Percentiles rank a stretch among this genome's conserved stretches.
Evolutionary conservation across 768 basidiomycete species (phyloP).

Genomic region (Panellus pusillus): DNA sequence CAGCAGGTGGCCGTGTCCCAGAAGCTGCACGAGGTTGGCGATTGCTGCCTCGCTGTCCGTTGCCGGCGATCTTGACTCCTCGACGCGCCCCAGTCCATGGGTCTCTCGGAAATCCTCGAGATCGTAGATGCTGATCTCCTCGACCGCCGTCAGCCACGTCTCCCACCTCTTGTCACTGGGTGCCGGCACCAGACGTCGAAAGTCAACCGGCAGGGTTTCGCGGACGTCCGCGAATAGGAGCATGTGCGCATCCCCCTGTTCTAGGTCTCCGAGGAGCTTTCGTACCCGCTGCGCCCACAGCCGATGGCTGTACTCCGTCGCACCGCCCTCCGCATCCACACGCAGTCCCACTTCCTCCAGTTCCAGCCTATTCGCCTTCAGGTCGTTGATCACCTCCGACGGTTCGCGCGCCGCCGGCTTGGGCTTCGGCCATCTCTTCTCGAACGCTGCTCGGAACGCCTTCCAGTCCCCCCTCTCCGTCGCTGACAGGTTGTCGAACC

Average conservation of each 20-base stretch:
- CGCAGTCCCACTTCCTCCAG: not conserved
- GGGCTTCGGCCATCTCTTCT: constrained; percentile 11
- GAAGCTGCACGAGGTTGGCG: no score
- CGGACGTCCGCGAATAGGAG: not conserved
- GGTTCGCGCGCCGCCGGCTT: not conserved
- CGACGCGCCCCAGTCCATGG: no score
- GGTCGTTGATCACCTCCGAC: not conserved
- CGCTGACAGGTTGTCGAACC: not conserved
- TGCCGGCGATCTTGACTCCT: no score
- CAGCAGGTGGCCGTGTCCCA: no score
- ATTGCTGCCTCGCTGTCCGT: no score
- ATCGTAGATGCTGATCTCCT: not conserved
- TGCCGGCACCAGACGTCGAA: not conserved
- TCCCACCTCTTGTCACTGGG: not conserved
- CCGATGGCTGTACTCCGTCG: not conserved
- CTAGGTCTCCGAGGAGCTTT: not conserved
- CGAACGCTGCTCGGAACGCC: not conserved
- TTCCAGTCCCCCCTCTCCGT: not conserved
- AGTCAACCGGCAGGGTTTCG: not conserved
- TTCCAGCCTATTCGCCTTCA: not conserved
- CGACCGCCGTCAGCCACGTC: not conserved
- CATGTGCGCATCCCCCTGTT: not conserved
- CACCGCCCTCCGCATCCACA: not conserved
- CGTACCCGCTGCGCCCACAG: not conserved
- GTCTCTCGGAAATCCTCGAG: not conserved